Evolutionary conservation across 2,329 filamentous ascomycete genomes (phyloP), one percentile per base, ranked within the genome.

Genomic region (Xylaria sp.): DNA sequence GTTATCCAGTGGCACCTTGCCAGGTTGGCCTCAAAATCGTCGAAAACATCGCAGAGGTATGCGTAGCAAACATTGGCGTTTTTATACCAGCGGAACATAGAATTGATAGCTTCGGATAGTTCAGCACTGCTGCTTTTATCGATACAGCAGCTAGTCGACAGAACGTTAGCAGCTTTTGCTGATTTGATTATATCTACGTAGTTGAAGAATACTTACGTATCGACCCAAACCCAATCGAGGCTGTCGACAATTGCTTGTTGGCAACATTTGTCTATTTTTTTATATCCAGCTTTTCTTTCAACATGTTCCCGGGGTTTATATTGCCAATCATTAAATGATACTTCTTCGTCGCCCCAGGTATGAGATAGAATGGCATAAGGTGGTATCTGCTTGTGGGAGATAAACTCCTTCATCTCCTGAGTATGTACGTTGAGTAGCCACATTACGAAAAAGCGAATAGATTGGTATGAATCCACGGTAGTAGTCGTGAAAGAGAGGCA

Each of bases 121-220:
- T 77, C 74, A 15, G 74, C 73, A 46, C 72, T 77, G 46, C 73
- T 74, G 3, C 59, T 62, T 51, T 77, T 76, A 44, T 77, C 71
- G 23, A 77, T 75, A 48, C 73, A 75, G 51, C 71, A 74, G 36
- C 70, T 76, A 20, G n/a, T 26, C 15, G 28, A 10, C 7, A 28
- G 23, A 51, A 3, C 11, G 33, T 59, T 66, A 66, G 63, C n/a
- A n/a, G 36, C 15, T 11, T 6, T 48, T 9, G 5, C 13, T 4
- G 6, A 17, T 40, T 17, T 23, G 13, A 11, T 51, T 3, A 31
- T 26, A 20, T 5, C 5, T 23, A n/a, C 7, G 36, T 31, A 28
- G 23, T 49, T 49, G 4, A 3, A 3, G 11, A 7, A 13, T 20
- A 31, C 60, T 64, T 36, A 70, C 60, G 68, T 70, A 36, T 70